Evolutionary conservation across 2,329 filamentous ascomycete genomes (phyloP), one percentile per base, ranked within the genome.

Genomic region (Pestalotiopsis sp.): DNA sequence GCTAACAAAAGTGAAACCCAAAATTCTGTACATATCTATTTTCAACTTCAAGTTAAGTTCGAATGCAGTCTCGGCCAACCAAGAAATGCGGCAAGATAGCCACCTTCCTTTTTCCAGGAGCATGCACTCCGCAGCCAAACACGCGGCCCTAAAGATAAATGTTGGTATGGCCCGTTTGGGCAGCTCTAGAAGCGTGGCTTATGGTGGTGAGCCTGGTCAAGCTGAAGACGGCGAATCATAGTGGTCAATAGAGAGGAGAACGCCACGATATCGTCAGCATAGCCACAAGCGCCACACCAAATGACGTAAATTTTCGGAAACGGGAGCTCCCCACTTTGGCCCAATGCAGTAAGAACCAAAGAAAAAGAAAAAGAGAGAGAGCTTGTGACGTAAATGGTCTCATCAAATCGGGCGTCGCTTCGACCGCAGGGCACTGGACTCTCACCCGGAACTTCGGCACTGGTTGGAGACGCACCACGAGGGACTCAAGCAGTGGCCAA

Each of bases 311-410:
- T 3, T n/a, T 38, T 12, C 2, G 27, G 20, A 14, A 20, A 25
- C 12, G 62, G 36, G 6, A 27, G 12, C 25, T 56, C 63, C 12
- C 59, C 59, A 62, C 59, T 62, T 58, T 56, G 20, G 23, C 17
- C n/a, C 17, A 52, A 52, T 52, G 20, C 45, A 20, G 45, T 52
- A 52, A 52, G 45, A 52, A 11, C 4, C 13, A 49, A 49, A 49
- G 20, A n/a, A 52, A 23, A n/a, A 52, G 7, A 9, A 20, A 52
- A n/a, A n/a, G n/a, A 6, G 20, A 20, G 20, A 52, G 45, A 52
- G 25, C 63, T 36, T 56, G 63, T 66, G 63, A 66, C 63, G 63
- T 66, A 66, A 49, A 57, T 66, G 7, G 63, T 58, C 36, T 36
- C 17, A 20, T 27, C 57, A 36, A 13, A 27, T 59, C 25, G 23